A percentile compares a stretch with the other conserved stretches of the same genome.
phyloP scores from a whole-genome alignment of 2,329 filamentous ascomycete genomes.

The Ophiostoma sp. region DNA sequence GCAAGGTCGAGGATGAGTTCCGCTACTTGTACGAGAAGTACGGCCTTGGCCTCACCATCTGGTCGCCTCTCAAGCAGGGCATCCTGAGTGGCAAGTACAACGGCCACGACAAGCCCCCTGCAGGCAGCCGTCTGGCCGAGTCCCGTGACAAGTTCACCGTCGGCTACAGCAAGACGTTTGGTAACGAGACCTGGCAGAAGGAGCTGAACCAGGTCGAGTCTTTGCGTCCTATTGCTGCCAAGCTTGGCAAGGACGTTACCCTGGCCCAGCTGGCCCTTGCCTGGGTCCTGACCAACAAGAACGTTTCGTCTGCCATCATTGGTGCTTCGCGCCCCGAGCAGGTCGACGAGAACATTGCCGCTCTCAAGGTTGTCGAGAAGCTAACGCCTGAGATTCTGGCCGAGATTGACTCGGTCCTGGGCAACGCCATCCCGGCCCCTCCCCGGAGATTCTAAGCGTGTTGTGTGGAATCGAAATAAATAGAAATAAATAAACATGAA shows the following conservation, averaged over 20 bases:
- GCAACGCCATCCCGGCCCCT: conserved; percentile 25
- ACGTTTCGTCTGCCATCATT: conserved; percentile 54
- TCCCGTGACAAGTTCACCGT: conserved; percentile 58
- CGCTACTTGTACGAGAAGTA: conserved; percentile 57
- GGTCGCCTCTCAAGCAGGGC: conserved; percentile 56
- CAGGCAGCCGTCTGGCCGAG: conserved; percentile 58
- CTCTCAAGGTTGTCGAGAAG: conserved; percentile 48
- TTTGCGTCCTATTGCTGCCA: conserved; percentile 52
- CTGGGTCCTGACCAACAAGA: conserved; percentile 56
- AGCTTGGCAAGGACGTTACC: conserved; percentile 55
- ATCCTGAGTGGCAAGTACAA: conserved; percentile 66
- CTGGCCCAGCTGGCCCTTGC: conserved; percentile 54
- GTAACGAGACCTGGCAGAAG: conserved; percentile 50
- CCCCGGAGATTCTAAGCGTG: conserved; percentile 16
- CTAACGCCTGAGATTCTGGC: conserved; percentile 52
- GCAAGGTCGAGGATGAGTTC: conserved; percentile 61
- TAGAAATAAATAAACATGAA: not conserved
- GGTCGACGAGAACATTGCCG: conserved; percentile 52
- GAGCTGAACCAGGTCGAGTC: conserved; percentile 21
- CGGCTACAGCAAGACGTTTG: conserved; percentile 43
- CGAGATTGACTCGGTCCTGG: conserved; percentile 50
- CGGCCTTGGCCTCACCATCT: conserved; percentile 56
- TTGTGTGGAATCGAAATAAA: not conserved
- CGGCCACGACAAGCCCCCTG: conserved; percentile 40
- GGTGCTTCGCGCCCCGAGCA: conserved; percentile 54